Conservation (phyloP, 257 asterid genomes). For the Solanum chiquidenum region DNA sequence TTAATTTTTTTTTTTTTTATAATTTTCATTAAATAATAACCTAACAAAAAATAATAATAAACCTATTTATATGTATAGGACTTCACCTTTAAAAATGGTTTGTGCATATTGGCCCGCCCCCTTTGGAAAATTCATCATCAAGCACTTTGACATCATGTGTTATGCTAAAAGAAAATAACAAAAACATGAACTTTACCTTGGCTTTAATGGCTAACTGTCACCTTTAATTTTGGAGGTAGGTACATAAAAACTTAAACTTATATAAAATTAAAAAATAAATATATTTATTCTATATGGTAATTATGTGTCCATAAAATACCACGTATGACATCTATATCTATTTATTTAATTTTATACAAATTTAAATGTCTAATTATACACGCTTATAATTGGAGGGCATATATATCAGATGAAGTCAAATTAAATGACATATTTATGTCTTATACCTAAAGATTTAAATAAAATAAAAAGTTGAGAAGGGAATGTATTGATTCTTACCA, state of each 20-base stretch:
- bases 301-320: too few relatives aligned
- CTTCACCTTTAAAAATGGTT: background rate
- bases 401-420: rapidly evolving
- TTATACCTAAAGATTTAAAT: too few relatives aligned
- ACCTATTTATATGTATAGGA: background rate
- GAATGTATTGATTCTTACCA: conserved; percentile 17
- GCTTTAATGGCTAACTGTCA: background rate
- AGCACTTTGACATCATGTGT: background rate
- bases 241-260: too few relatives aligned
- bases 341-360: too few relatives aligned
- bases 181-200: background rate
- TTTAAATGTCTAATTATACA: too few relatives aligned
- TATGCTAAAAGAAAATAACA: background rate
- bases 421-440: too few relatives aligned
- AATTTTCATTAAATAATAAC: background rate
- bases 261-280: too few relatives aligned
- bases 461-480: background rate
- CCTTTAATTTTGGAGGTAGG: too few relatives aligned
- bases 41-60: background rate
- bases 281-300: too few relatives aligned
- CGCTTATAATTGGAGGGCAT: rapidly evolving
- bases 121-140: background rate
- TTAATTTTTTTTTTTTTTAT: too few relatives aligned
- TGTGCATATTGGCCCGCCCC: background rate
- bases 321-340: too few relatives aligned